phyloP scores from a whole-genome alignment of 2,329 filamentous ascomycete genomes.

The Sphaerostilbella broomeana region DNA sequence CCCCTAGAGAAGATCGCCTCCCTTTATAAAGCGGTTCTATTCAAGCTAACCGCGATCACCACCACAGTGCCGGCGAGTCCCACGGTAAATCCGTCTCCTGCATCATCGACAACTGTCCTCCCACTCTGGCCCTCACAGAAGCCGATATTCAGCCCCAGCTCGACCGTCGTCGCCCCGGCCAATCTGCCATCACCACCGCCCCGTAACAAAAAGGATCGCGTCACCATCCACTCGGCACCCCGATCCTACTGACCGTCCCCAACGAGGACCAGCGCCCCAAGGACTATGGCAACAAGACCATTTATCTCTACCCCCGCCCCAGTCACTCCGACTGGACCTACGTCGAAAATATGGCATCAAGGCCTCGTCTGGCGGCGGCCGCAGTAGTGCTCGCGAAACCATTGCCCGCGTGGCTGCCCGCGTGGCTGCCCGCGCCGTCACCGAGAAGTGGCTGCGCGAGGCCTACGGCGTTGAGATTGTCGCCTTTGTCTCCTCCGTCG shows the following conservation, averaged over 20 bases:
- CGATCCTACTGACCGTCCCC: conserved; percentile 77
- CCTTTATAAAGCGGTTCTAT: too few relatives aligned
- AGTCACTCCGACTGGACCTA: conserved; percentile 97
- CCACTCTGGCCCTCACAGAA: conserved; percentile 79
- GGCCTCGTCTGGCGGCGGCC: conserved; percentile 80
- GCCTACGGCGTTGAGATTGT: conserved; percentile 85
- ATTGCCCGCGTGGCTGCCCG: too few relatives aligned
- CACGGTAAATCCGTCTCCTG: conserved; percentile 91
- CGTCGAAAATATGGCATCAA: conserved; percentile 91
- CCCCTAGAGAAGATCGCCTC: conserved; percentile 6
- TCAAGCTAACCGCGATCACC: too few relatives aligned
- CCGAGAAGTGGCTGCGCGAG: conserved; percentile 81
- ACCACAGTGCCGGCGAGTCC: conserved; percentile 49
- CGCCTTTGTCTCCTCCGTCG: conserved; percentile 82
- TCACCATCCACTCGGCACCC: conserved; percentile 90
- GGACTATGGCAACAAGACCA: conserved; percentile 85
- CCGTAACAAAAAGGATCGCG: conserved; percentile 83
- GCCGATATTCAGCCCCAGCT: conserved; percentile 90
- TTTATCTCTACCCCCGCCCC: conserved; percentile 84
- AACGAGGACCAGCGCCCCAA: conserved; percentile 92
- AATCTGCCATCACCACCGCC: conserved; percentile 87
- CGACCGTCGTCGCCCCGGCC: conserved; percentile 81
- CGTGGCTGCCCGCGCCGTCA: conserved; percentile 85
- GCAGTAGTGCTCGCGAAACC: conserved; percentile 89
- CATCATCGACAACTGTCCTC: conserved; percentile 89